Base-by-base conservation (phyloP, 768 basidiomycete genomes). In the Lentinula sp. region DNA sequence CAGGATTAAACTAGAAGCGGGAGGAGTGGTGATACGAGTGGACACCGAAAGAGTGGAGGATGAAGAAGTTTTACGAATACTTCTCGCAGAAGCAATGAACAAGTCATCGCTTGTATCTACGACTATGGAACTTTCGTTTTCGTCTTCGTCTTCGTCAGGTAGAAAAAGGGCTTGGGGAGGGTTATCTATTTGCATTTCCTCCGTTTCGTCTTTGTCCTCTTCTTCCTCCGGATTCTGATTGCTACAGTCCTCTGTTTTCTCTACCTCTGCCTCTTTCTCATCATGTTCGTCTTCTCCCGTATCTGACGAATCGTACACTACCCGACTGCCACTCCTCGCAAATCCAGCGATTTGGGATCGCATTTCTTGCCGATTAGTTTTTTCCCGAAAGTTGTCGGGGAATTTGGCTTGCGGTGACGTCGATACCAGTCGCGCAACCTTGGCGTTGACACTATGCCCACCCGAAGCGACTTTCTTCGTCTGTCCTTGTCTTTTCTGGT, bases 321-420 rank as follows among this genome's bases (percentile, higher is more conserved):
- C 28, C 48, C 74, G 77, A 62, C 76, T 79, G 42, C 83, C 84
- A 39, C 68, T 69, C 64, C 84, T 76, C 10, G 85, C 79, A 72
- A 86, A 90, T 10, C 72, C 78, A 48, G 73, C 77, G 60, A 91
- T 79, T 32, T 56, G 55, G 4, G 42, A 35, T 5, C 61, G 61
- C 36, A 62, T 18, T 12, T 62, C 57, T 46, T 58, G 33, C 33
- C 56, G 45, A 7, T 20, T 42, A 1, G 59, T 60, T 35, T 50
- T 52, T 10, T 36, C 36, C 23, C n/a, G 32, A 36, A 53, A 60
- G 2, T 39, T 32, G 16, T 60, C 50, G 4, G 59, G 13, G 20
- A 60, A 41, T 52, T 52, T 60, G 32, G 35, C 18, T 48, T 59
- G 58, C 12, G 32, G 46, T 35, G 48, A 12, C 8, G 10, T 56